These are phyloP conservation scores for Magnolia officinalis DNA, from an alignment of 164 flowering plant species.

Conservation along the genomic window DNA sequence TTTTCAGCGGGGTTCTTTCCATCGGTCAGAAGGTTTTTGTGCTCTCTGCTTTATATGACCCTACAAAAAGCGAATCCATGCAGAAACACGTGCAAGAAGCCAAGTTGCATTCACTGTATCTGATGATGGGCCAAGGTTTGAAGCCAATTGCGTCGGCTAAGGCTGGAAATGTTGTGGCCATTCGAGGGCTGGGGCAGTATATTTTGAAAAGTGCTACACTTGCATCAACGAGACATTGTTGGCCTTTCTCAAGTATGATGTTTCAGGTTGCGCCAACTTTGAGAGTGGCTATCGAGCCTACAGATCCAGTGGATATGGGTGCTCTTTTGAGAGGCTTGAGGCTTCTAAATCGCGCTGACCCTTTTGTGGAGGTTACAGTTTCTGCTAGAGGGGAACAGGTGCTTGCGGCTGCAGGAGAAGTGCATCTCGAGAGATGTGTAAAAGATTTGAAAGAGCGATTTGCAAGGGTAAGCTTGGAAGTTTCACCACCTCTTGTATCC, in stretches of 20 bases:
- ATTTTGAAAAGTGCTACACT: slow-evolving; percentile 87
- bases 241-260: slow-evolving; percentile 95
- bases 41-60: slow-evolving; percentile 88
- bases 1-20: slow-evolving; percentile 76
- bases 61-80: slow-evolving; percentile 51
- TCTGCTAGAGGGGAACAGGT: slow-evolving; percentile 94
- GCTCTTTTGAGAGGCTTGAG: slow-evolving; percentile 71
- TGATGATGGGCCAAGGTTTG: slow-evolving; percentile 96
- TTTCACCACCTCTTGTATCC: slow-evolving; percentile 89
- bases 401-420: slow-evolving; percentile 93
- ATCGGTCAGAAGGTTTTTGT: slow-evolving; percentile 70
- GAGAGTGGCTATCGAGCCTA: slow-evolving; percentile 83
- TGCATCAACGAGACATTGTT: slow-evolving; percentile 70
- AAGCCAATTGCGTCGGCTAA: slow-evolving; percentile 57
- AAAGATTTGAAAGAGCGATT: slow-evolving; percentile 88
- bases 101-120: slow-evolving; percentile 63
- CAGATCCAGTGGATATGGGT: slow-evolving; percentile 80
- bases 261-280: slow-evolving; percentile 87
- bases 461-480: slow-evolving; percentile 74
- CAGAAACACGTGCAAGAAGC: slow-evolving; percentile 86
- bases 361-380: slow-evolving; percentile 87
- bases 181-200: slow-evolving; percentile 80
- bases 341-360: slow-evolving; percentile 87
- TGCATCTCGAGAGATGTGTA: slow-evolving; percentile 88
- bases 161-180: slow-evolving; percentile 88